phyloP scores from a whole-genome alignment of 1,284 basidiomycete species.

The Cryptococcus jaspeensis region DNA sequence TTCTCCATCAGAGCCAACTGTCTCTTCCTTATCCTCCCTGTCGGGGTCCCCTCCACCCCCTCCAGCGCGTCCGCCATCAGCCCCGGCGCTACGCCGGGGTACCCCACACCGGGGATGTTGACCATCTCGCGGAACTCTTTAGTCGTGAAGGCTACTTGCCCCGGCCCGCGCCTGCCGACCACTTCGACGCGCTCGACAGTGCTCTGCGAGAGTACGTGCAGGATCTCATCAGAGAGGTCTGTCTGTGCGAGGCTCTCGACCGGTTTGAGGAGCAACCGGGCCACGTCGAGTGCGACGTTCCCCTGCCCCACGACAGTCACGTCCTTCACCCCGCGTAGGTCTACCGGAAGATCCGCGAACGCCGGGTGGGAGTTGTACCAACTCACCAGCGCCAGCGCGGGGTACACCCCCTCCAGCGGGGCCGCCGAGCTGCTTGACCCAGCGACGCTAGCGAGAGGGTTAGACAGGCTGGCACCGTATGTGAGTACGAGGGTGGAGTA shows the following conservation, averaged over 20 bases:
- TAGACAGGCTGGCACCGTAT: slow-evolving; percentile 53
- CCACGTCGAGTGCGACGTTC: slow-evolving; percentile 93
- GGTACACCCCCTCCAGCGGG: slow-evolving; percentile 59
- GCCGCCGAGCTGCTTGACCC: slow-evolving; percentile 57
- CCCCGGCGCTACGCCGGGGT: slow-evolving; percentile 35
- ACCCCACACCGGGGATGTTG: slow-evolving; percentile 64
- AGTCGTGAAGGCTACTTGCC: slow-evolving; percentile 87
- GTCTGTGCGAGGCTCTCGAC: slow-evolving; percentile 65
- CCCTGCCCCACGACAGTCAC: slow-evolving; percentile 91
- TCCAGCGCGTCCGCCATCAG: slow-evolving; percentile 46
- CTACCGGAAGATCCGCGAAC: slow-evolving; percentile 50
- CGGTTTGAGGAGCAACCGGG: slow-evolving; percentile 77
- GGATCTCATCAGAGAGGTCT: slow-evolving; percentile 76
- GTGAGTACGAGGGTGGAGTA: slow-evolving; percentile 56
- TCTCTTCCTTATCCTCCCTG: slow-evolving; percentile 54
- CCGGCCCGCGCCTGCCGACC: slow-evolving; percentile 80
- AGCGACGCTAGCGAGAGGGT: slow-evolving; percentile 51
- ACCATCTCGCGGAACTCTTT: slow-evolving; percentile 94
- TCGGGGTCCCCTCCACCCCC: slow-evolving; percentile 23
- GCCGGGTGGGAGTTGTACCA: slow-evolving; percentile 96
- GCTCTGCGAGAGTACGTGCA: slow-evolving; percentile 66
- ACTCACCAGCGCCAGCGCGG: slow-evolving; percentile 84
- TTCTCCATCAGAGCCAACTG: slow-evolving; percentile 53
- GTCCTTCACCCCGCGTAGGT: slow-evolving; percentile 63
- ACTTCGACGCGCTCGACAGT: slow-evolving; percentile 75